Evolutionary conservation across 1,284 basidiomycete genomes (phyloP).

Genomic region (Leccinum variabile): DNA sequence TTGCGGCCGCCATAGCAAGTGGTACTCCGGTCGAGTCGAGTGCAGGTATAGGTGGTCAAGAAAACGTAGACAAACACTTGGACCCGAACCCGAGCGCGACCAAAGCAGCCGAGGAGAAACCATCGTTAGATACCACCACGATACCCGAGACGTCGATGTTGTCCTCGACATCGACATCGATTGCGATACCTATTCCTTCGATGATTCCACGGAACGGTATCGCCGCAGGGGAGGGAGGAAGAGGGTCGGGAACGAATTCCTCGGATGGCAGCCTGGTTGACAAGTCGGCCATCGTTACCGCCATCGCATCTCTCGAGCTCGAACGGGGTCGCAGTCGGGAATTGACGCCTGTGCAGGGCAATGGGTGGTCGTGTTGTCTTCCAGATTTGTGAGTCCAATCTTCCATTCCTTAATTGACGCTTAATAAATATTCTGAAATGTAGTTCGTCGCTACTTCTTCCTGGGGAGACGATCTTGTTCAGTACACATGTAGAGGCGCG

Average conservation of each 20-base stretch:
- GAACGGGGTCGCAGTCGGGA: constrained; percentile 51
- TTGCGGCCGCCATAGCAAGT: constrained; percentile 8
- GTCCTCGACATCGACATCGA: constrained; percentile 6
- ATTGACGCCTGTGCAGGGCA: constrained; percentile 58
- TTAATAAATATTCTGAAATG: background rate
- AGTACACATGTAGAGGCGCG: constrained; percentile 54
- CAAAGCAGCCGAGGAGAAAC: constrained; percentile 12
- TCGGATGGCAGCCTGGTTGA: constrained; percentile 50
- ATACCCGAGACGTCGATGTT: constrained; percentile 10
- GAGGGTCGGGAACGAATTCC: constrained; percentile 40
- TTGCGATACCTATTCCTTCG: constrained; percentile 36
- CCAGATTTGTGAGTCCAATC: constrained; percentile 42
- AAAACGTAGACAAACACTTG: background rate
- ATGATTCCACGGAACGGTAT: constrained; percentile 1
- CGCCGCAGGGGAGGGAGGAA: constrained; percentile 25
- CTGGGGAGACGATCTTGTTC: constrained; percentile 51
- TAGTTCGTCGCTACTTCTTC: constrained; percentile 45
- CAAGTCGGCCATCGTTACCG: constrained; percentile 39
- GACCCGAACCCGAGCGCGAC: background rate
- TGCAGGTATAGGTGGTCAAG: background rate
- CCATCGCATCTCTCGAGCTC: constrained; percentile 20
- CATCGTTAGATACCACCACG: background rate
- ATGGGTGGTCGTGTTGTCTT: constrained; percentile 38
- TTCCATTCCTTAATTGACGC: background rate
- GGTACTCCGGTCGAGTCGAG: background rate